Evolutionary conservation across 2,329 filamentous ascomycete genomes (phyloP).

Genomic region (Rachicladosporium sp.): DNA sequence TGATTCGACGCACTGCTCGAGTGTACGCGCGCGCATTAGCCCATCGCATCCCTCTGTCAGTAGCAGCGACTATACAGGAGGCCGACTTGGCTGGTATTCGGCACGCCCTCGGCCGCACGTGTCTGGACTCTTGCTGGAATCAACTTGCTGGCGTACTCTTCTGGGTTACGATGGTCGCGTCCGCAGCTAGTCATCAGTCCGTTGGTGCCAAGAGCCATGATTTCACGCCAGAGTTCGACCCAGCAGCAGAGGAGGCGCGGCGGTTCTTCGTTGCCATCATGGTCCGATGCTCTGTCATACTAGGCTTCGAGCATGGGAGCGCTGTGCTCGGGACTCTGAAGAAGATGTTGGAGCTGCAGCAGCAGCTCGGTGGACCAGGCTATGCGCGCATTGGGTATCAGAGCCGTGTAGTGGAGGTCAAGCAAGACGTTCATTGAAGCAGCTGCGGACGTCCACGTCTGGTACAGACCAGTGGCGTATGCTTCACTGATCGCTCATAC

Average conservation of each 20-base stretch:
- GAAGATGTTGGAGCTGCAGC: conserved; percentile 17
- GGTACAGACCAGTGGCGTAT: too few relatives aligned
- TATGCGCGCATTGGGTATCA: too few relatives aligned
- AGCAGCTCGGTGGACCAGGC: conserved; percentile 6
- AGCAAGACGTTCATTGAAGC: too few relatives aligned
- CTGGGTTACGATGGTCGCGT: conserved; percentile 20
- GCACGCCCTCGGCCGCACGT: conserved; percentile 14
- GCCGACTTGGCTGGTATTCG: conserved; percentile 10
- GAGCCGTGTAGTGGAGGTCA: too few relatives aligned
- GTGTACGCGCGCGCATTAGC: conserved; percentile 18
- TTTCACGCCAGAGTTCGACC: conserved; percentile 6
- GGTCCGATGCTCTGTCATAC: conserved; percentile 19
- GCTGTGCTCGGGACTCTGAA: conserved; percentile 17
- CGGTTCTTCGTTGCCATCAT: conserved; percentile 21
- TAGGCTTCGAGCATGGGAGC: conserved; percentile 21
- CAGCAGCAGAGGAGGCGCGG: conserved; percentile 11
- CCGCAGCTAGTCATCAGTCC: conserved; percentile 16
- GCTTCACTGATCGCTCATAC: too few relatives aligned
- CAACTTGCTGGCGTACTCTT: conserved; percentile 22
- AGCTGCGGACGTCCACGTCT: too few relatives aligned
- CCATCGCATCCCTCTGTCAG: conserved; percentile 13
- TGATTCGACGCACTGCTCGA: conserved; percentile 15
- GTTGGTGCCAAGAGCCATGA: background rate
- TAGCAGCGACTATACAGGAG: conserved; percentile 7
- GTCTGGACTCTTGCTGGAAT: conserved; percentile 21